A percentile compares a stretch with the other conserved stretches of the same genome.
phyloP scores from a whole-genome alignment of 2,329 filamentous ascomycete genomes.

The Pseudohalonectria lignicola region DNA sequence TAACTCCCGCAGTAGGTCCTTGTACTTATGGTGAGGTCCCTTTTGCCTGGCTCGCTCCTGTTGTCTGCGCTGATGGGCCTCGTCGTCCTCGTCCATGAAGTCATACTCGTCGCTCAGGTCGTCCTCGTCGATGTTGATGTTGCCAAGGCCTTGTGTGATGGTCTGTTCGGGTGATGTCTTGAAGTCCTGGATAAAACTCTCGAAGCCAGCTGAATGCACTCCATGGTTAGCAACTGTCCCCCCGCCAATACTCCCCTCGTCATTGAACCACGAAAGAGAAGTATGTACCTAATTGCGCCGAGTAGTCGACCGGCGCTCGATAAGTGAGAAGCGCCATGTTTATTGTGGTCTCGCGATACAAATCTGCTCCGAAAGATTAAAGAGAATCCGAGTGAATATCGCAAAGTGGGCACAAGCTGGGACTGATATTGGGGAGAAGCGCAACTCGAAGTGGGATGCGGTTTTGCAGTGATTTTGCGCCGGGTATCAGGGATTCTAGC shows the following conservation, averaged over 20 bases:
- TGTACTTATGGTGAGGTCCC: slow-evolving; percentile 73
- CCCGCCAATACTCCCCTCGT: no score
- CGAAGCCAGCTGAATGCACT: slow-evolving; percentile 54
- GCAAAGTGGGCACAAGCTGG: no score
- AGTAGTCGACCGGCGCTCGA: slow-evolving; percentile 74
- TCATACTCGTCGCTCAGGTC: slow-evolving; percentile 85
- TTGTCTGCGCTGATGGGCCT: slow-evolving; percentile 37
- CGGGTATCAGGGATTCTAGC: not conserved
- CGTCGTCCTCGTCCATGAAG: slow-evolving; percentile 76
- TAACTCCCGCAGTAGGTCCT: slow-evolving; percentile 75
- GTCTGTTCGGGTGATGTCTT: slow-evolving; percentile 65
- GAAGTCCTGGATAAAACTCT: slow-evolving; percentile 80
- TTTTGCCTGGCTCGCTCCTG: slow-evolving; percentile 36
- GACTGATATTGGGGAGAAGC: no score
- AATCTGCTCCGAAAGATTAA: no score
- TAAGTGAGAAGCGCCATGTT: slow-evolving; percentile 78
- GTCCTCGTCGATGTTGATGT: slow-evolving; percentile 79
- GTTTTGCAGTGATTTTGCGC: not conserved
- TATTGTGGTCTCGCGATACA: not conserved
- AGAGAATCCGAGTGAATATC: no score
- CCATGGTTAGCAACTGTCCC: no score
- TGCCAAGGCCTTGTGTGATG: slow-evolving; percentile 71
- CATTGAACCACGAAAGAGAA: not conserved
- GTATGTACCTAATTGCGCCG: slow-evolving; percentile 65
- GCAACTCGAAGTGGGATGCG: not conserved